phyloP scores from a whole-genome alignment of 768 basidiomycete species.

The Tricholoma bakamatsutake region DNA sequence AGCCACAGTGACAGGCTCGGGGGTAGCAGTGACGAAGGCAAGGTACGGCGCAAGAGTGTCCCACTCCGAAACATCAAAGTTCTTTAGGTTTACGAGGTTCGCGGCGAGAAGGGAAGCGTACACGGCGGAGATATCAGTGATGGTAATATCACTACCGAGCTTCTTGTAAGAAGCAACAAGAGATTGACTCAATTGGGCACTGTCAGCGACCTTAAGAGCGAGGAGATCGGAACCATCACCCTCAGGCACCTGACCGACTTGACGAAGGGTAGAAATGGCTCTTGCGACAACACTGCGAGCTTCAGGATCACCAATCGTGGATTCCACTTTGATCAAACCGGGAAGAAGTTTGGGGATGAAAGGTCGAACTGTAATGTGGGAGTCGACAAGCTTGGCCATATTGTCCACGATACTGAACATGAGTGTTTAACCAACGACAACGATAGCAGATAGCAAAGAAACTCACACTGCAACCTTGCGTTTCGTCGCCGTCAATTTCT shows the following conservation, averaged over 20 bases:
- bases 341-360: conserved; percentile 96
- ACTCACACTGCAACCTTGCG: conserved; percentile 95
- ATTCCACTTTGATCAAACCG: conserved; percentile 92
- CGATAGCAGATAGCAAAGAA: conserved; percentile 14
- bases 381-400: conserved; percentile 98
- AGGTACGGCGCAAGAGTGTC: conserved; percentile 75
- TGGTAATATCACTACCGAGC: conserved; percentile 53
- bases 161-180: conserved; percentile 85
- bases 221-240: conserved; percentile 91
- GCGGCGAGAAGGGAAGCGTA: conserved; percentile 80
- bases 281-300: conserved; percentile 88
- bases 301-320: conserved; percentile 94
- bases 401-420: conserved; percentile 85
- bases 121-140: conserved; percentile 50
- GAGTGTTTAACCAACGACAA: conserved; percentile 11
- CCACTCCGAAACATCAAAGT: conserved; percentile 90
- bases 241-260: conserved; percentile 86
- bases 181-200: conserved; percentile 55
- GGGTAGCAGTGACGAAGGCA: conserved; percentile 53
- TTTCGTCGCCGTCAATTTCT: conserved; percentile 95
- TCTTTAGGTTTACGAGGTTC: conserved; percentile 83
- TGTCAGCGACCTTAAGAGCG: conserved; percentile 73
- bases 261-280: conserved; percentile 93
- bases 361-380: conserved; percentile 88
- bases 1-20: conserved; percentile 61